These are phyloP conservation scores for Zymoseptoria tritici DNA, from an alignment of 2,329 filamentous ascomycete genomes.

Conservation along the genomic window DNA sequence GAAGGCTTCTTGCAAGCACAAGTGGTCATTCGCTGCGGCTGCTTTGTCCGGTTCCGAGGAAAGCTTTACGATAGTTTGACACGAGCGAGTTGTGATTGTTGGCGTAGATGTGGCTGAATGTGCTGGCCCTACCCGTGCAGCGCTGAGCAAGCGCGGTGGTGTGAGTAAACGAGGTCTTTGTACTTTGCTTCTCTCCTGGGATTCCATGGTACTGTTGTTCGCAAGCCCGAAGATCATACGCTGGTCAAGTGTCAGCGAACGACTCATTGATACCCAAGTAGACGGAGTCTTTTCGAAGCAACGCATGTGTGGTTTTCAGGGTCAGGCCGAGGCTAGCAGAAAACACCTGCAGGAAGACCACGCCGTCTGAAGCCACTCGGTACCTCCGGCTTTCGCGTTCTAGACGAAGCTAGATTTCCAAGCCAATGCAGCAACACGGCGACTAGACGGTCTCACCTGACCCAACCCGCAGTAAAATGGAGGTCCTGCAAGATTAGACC, in stretches of 20 bases:
- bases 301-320: not conserved
- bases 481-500: too few relatives aligned
- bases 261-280: not conserved
- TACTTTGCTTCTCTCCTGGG: too few relatives aligned
- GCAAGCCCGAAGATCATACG: too few relatives aligned
- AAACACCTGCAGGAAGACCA: not conserved
- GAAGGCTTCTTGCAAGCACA: not conserved
- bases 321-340: too few relatives aligned
- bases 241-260: too few relatives aligned
- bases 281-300: not conserved
- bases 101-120: not conserved
- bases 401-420: not conserved
- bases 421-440: not conserved
- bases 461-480: too few relatives aligned
- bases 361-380: not conserved
- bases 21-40: not conserved
- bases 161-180: too few relatives aligned
- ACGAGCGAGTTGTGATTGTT: not conserved
- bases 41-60: not conserved
- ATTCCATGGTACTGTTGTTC: too few relatives aligned
- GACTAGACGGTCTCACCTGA: not conserved
- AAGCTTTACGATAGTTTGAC: not conserved
- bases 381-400: not conserved
- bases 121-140: not conserved
- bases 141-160: too few relatives aligned